These are phyloP conservation scores for Mucor plumbeus DNA, from an alignment of 371 early-diverging fungal genomes.

Conservation along the genomic window DNA sequence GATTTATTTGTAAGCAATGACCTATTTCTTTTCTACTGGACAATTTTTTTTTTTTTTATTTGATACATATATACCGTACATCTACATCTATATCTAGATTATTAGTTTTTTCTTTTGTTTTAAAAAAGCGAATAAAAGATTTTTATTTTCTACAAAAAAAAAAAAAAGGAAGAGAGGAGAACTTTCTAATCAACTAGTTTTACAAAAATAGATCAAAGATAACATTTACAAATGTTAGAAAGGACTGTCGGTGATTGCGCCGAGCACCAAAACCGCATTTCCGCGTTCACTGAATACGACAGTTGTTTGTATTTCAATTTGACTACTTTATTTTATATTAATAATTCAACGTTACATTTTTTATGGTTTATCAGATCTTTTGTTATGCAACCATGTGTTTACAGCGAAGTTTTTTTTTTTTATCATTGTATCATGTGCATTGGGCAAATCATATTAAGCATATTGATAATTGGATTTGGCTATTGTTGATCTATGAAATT, in stretches of 20 bases:
- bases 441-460: neutral
- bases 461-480: neutral
- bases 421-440: neutral
- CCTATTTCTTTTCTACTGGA: neutral
- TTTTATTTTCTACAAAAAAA: neutral
- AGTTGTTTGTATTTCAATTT: neutral
- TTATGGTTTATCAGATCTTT: neutral
- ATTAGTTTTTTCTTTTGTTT: too few relatives aligned
- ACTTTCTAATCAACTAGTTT: neutral
- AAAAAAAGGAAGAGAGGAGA: neutral
- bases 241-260: neutral
- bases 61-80: neutral
- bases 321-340: too few relatives aligned
- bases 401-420: neutral
- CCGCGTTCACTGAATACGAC: neutral
- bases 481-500: neutral
- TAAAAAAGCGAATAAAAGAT: too few relatives aligned
- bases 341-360: too few relatives aligned
- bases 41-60: neutral
- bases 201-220: neutral
- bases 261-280: conserved; percentile 6
- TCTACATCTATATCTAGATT: neutral
- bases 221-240: too few relatives aligned
- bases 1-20: conserved; percentile 10
- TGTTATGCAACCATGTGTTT: neutral